Conservation (phyloP, 805 yeast genomes). For the Candida awuae region DNA sequence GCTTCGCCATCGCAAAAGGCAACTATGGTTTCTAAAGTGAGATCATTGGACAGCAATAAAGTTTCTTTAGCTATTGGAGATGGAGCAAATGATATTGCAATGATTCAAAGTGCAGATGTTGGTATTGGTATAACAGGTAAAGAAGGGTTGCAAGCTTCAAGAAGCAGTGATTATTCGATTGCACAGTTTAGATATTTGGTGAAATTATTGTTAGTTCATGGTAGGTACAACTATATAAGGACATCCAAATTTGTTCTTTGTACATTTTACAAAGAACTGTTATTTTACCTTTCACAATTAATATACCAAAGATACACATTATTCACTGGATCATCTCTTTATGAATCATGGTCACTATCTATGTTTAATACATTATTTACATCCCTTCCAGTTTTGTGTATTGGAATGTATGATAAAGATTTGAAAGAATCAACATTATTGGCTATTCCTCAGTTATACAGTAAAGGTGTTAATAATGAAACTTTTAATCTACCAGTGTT, state of each 20-base stretch:
- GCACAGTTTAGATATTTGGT: conserved; percentile 85
- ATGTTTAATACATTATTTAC: conserved; percentile 97
- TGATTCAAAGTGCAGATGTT: conserved; percentile 97
- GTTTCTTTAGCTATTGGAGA: conserved; percentile 97
- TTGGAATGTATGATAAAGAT: conserved; percentile 95
- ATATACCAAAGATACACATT: conserved; percentile 78
- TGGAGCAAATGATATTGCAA: conserved; percentile 98
- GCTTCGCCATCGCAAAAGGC: conserved; percentile 98
- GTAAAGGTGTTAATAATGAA: conserved; percentile 64
- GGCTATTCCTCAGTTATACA: conserved; percentile 86
- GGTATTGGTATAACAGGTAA: conserved; percentile 97
- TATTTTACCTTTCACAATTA: conserved; percentile 84
- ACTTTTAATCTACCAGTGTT: conserved; percentile 68
- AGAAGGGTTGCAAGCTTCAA: conserved; percentile 94
- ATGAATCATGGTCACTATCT: conserved; percentile 93
- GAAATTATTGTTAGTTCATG: conserved; percentile 85
- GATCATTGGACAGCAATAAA: conserved; percentile 54
- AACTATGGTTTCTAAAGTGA: conserved; percentile 71
- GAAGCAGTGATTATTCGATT: conserved; percentile 89
- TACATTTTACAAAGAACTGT: conserved; percentile 88
- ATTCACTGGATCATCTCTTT: conserved; percentile 88
- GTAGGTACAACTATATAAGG: conserved; percentile 88
- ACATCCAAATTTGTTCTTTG: conserved; percentile 87
- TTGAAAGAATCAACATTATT: conserved; percentile 78
- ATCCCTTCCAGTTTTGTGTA: conserved; percentile 79